phyloP scores from a whole-genome alignment of 495 filamentous ascomycete species.

The Glonium stellatum region DNA sequence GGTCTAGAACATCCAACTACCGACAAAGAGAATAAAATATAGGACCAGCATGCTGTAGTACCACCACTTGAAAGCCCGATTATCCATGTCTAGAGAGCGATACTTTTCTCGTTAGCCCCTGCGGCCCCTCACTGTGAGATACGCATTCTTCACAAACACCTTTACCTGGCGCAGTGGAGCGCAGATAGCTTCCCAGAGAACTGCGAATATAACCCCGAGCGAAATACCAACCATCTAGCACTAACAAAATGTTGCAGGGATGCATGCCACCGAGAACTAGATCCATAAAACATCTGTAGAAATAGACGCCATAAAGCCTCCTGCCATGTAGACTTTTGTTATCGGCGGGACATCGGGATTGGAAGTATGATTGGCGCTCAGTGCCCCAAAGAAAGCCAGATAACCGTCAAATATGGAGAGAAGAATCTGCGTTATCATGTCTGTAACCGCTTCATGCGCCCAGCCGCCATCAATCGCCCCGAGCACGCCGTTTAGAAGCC shows the following conservation, averaged over 20 bases:
- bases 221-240: too few relatives aligned
- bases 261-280: neutral
- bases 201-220: too few relatives aligned
- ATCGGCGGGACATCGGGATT: neutral
- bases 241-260: neutral
- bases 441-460: slow-evolving; percentile 9
- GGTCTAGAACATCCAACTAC: slow-evolving; percentile 17
- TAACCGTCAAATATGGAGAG: slow-evolving; percentile 14
- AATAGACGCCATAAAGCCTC: slow-evolving; percentile 11
- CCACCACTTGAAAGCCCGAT: too few relatives aligned
- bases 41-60: neutral
- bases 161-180: too few relatives aligned
- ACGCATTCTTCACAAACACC: too few relatives aligned
- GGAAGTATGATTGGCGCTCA: too few relatives aligned
- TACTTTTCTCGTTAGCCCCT: too few relatives aligned
- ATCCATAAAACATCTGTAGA: slow-evolving; percentile 9
- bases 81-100: too few relatives aligned
- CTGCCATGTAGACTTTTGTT: slow-evolving; percentile 14
- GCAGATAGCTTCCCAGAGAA: too few relatives aligned
- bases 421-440: slow-evolving; percentile 17
- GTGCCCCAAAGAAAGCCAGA: slow-evolving; percentile 6
- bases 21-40: slow-evolving; percentile 12
- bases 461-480: slow-evolving; percentile 13
- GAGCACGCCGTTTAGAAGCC: slow-evolving; percentile 8
- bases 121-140: too few relatives aligned